phyloP scores from a whole-genome alignment of 2,329 filamentous ascomycete genomes.

The Neonectria neomacrospora region DNA sequence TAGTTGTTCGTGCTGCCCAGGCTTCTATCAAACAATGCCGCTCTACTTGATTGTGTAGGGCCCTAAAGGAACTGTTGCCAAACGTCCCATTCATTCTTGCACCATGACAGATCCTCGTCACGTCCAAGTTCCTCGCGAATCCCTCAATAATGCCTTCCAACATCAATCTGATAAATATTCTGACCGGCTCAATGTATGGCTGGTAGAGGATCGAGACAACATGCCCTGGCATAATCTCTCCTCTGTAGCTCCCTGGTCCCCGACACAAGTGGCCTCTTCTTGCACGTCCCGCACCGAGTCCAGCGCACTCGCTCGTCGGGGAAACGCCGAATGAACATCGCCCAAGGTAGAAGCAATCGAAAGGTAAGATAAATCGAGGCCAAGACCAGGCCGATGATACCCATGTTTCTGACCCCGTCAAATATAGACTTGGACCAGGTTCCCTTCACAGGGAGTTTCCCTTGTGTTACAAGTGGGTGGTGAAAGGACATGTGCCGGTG shows the following conservation, averaged over 20 bases:
- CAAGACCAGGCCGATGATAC: background rate
- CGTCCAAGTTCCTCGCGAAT: background rate
- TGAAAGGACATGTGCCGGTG: background rate
- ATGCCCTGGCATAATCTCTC: slow-evolving; percentile 19
- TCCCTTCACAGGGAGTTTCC: background rate
- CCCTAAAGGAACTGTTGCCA: background rate
- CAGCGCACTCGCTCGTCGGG: slow-evolving; percentile 5
- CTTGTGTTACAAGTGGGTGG: background rate
- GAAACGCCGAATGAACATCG: slow-evolving; percentile 1
- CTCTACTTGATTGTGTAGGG: background rate
- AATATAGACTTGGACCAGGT: background rate
- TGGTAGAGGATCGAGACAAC: slow-evolving; percentile 8
- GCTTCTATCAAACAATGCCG: background rate
- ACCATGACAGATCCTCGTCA: background rate
- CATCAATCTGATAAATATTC: slow-evolving; percentile 10
- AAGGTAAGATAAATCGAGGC: background rate
- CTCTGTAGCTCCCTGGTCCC: background rate
- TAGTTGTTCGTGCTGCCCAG: background rate
- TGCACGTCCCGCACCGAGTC: fast-evolving
- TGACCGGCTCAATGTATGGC: background rate
- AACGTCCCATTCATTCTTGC: background rate
- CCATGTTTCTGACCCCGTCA: background rate
- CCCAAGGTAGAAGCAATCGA: background rate
- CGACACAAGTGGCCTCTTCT: background rate
- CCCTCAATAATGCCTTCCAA: background rate